Evolutionary conservation across 2,329 filamentous ascomycete species (phyloP), one percentile per base, ranked within the genome.

Genomic region (Colletotrichum tanaceti): DNA sequence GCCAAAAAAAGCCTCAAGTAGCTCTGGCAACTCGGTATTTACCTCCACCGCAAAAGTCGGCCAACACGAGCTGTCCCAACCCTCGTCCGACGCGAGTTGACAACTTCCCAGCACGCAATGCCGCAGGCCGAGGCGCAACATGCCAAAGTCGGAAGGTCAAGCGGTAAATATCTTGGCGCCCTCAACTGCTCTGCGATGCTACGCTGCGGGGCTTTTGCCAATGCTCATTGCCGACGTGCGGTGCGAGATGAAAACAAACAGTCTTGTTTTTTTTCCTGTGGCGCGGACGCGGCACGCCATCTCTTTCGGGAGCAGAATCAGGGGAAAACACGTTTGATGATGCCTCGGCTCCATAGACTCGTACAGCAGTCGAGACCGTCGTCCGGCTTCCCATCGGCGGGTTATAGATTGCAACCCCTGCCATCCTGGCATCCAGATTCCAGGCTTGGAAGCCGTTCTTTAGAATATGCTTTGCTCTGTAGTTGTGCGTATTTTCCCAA

Each of bases 81-180:
- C 10, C 14, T 52, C 9, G 9, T 10, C 24, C n/a, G 14, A 9
- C 6, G 18, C 18, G 18, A 52, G 24, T 18, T 20, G 16, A 6
- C n/a, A 47, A 14, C 20, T 10, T 11, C 16, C 46, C 35, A 53
- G 58, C 58, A 61, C 46, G 22, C 35, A 53, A 52, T n/a, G 49
- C 49, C 18, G 38, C 49, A 43, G 38, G 50, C 16, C 24, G 24
- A 49, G 58, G 32, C 52, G 52, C 22, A 28, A 39, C 11, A 50
- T 20, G 38, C 61, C 53, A 41, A 50, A 64, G 32, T 24, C 24
- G 61, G 61, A 64, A 64, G 61, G 61, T 64, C 28, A 43, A 11
- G 16, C 32, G 0, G 18, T n/a, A n/a, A n/a, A n/a, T 32, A 22
- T n/a, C 61, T 59, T 59, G 61, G 61, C 53, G 44, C 14, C 43